These are phyloP conservation scores for Carex littledalei DNA, from an alignment of 176 grass and related monocot genomes.

Conservation along the genomic window DNA sequence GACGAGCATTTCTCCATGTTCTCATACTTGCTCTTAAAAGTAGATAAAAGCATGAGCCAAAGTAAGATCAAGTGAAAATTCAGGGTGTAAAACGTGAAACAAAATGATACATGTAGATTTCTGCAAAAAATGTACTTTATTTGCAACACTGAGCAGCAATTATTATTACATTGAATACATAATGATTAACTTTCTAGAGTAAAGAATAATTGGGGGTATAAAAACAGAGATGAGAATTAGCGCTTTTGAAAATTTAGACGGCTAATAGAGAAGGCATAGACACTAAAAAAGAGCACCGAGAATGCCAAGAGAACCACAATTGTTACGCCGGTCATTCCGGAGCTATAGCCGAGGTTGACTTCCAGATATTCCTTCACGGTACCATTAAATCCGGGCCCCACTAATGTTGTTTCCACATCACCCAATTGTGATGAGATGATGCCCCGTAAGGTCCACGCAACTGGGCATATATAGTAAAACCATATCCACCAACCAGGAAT, in stretches of 20 bases:
- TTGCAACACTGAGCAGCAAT: not conserved
- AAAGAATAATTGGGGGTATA: not conserved
- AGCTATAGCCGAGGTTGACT: conserved; percentile 32
- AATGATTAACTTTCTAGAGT: not conserved
- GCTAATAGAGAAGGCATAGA: conserved; percentile 50
- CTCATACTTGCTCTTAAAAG: not conserved
- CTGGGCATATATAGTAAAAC: conserved; percentile 78
- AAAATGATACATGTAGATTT: not conserved
- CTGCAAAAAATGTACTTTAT: not conserved
- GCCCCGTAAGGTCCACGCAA: conserved; percentile 62
- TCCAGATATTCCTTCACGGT: conserved; percentile 51
- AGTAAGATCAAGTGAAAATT: not conserved
- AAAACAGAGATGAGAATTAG: not conserved
- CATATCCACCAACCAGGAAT: conserved; percentile 72
- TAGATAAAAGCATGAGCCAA: not conserved
- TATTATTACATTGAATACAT: not conserved
- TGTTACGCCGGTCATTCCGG: conserved; percentile 38
- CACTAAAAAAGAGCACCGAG: conserved; percentile 41
- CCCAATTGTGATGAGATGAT: conserved; percentile 66
- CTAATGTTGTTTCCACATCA: conserved; percentile 47
- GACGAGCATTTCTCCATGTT: too few relatives aligned
- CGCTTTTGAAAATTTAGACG: conserved; percentile 56
- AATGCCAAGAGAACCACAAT: conserved; percentile 37
- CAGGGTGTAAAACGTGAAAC: not conserved
- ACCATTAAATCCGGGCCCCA: conserved; percentile 50